Conservation (phyloP, 768 basidiomycete genomes). For the Rubroboletus pulcherrimus region DNA sequence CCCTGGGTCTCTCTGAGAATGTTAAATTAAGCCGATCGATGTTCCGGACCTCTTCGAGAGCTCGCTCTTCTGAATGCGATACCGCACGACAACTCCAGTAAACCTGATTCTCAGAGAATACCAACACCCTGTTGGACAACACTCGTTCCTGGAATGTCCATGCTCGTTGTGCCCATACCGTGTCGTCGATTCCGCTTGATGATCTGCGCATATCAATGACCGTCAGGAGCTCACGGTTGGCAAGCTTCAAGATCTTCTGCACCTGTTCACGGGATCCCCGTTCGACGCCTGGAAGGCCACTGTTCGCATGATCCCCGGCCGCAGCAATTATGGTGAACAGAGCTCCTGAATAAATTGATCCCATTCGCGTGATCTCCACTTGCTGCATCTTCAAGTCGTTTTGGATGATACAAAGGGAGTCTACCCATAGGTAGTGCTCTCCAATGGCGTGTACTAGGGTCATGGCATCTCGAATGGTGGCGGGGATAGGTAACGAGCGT, state of each 20-base stretch:
- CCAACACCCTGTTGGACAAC: constrained; percentile 12
- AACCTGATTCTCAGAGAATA: constrained; percentile 18
- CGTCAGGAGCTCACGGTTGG: constrained; percentile 11
- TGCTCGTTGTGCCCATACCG: constrained; percentile 10
- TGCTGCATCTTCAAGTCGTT: constrained; percentile 14
- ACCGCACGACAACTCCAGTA: constrained; percentile 16
- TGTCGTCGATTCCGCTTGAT: background rate
- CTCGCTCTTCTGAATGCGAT: constrained; percentile 11
- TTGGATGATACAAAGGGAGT: constrained; percentile 23
- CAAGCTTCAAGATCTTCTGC: constrained; percentile 10
- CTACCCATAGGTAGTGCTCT: constrained; percentile 26
- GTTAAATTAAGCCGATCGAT: background rate
- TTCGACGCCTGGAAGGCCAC: constrained; percentile 11
- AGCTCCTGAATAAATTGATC: constrained; percentile 15
- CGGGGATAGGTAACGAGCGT: constrained; percentile 8
- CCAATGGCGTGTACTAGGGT: constrained; percentile 18
- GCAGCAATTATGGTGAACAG: constrained; percentile 22
- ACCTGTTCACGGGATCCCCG: background rate
- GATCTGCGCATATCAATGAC: constrained; percentile 2
- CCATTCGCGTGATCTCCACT: constrained; percentile 21
- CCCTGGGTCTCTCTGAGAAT: background rate
- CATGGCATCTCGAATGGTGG: constrained; percentile 24
- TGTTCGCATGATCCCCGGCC: constrained; percentile 5
- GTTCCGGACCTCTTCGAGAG: constrained; percentile 1
- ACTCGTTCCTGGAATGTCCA: constrained; percentile 23